Evolutionary conservation across 164 flowering plant genomes (phyloP), one percentile per base, ranked within the genome.

Genomic region (Tinospora cordifolia): DNA sequence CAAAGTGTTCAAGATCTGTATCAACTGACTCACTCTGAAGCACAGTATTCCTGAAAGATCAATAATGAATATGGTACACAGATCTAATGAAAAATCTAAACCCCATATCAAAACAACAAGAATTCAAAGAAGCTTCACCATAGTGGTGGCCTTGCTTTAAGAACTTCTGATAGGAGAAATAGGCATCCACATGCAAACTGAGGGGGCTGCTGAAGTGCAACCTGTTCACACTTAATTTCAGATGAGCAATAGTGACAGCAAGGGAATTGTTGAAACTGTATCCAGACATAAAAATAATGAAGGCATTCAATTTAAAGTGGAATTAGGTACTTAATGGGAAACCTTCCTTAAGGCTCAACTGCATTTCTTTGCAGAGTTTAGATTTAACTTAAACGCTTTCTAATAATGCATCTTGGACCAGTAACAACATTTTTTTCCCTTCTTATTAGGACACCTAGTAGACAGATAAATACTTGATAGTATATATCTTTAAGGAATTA

Each of bases 1-100:
- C 87, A 75, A 95, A 95, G 79, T 95, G 98, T 79, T 95, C 99
- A 62, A 86, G 65, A 65, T 92, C 98, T n/a, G 92, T 97, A 87
- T 95, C 97, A 78, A 77, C 72, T 17, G 87, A 77, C 81, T 95
- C 99, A 79, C 71, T 90, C 82, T 95, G 99, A 59, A 88, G 84
- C 72, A 91, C 81, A 83, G 82, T 81, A 65, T 87, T 87, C 96
- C 98, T 94, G 81, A 63, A 71, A 58, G 27, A 72, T 13, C 46
- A 67, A 34, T 40, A 44, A 40, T 68, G 24, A 21, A 74, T 62
- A 62, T 46, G 19, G 39, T 26, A 59, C 24, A 40, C 60, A 22
- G 27, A 15, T 40, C 7, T 14, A 30, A 17, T 27, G 19, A 26
- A 64, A 38, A 30, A 30, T 67, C 14, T 22, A 46, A 17, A 26